Evolutionary conservation across 495 filamentous ascomycete genomes (phyloP), one percentile per base, ranked within the genome.

Genomic region (Arthonia radiata): DNA sequence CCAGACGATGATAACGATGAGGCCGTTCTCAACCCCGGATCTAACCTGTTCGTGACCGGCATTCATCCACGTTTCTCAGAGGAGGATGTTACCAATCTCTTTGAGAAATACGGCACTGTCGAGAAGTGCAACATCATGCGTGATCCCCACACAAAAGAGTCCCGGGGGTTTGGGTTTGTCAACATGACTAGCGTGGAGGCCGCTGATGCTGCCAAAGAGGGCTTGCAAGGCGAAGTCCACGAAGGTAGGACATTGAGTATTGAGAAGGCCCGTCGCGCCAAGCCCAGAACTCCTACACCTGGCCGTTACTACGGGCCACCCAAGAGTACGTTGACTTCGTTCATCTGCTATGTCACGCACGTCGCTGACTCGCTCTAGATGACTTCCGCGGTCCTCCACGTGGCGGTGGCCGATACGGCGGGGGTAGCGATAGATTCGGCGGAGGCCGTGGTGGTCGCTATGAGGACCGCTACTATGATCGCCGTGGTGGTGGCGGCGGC

Each of bases 111-210:
- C 38, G 86, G 86, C 38, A 76, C 83, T 47, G 86, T 99, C 18
- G 83, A 93, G 53, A 93, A 89, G 54, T 93, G 82, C 57, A 86
- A 92, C 39, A 99, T 99, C 60, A 94, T 99, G 89, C 61, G 81
- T 41, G 89, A 94, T 47, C 86, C 86, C 30, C 89, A 94, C 49
- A 82, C 75, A 37, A 82, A 90, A 54, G 89, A 94, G 52, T 92
- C 81, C 36, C 89, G 86, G 57, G 86, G 86, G 38, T 99, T 99
- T 38, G 86, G 89, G 30, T 99, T 99, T 56, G 89, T 99, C 46
- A 94, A 94, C 59, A 93, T 94, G 82, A 66, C 71, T 22, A 90
- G 78, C 32, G 61, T 72, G 16, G 83, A 94, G 32, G 72, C 82
- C 47, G 86, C 86, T 27, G 82, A 93, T 51, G 81, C 82, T 37